These are phyloP conservation scores for Ustilago vetiveriae DNA, from an alignment of 1,284 basidiomycete genomes.

Conservation along the genomic window DNA sequence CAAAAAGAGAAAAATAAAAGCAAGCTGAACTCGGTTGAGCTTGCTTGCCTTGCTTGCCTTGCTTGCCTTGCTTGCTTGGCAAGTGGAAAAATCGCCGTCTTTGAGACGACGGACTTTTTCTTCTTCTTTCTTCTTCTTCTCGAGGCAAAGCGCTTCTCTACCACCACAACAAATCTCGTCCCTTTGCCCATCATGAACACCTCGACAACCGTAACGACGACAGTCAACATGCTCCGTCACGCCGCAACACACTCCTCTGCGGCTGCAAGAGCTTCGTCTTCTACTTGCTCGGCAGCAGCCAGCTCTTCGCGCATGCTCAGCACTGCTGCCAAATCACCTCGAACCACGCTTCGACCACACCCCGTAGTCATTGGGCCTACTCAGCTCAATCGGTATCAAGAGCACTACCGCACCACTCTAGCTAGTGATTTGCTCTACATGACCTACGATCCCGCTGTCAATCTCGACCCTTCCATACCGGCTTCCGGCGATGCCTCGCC, in stretches of 20 bases:
- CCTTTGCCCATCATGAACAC: conserved; percentile 19
- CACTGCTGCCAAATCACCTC: conserved; percentile 28
- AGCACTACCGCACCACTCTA: conserved; percentile 86
- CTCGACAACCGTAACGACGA: conserved; percentile 27
- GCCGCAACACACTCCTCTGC: conserved; percentile 9
- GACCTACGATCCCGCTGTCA: conserved; percentile 75
- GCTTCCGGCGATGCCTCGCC: conserved; percentile 20
- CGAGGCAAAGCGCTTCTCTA: not conserved
- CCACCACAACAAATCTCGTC: not conserved
- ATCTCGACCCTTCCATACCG: conserved; percentile 13
- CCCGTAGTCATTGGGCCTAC: conserved; percentile 70
- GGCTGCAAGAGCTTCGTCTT: conserved; percentile 4
- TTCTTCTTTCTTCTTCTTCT: not conserved
- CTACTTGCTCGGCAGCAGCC: conserved; percentile 1
- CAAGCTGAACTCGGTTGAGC: not conserved
- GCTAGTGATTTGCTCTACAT: conserved; percentile 92
- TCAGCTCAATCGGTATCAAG: conserved; percentile 78
- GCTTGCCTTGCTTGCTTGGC: too few relatives aligned
- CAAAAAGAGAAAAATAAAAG: too few relatives aligned
- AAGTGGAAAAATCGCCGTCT: too few relatives aligned
- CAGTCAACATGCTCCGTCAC: conserved; percentile 34
- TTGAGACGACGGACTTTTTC: not conserved
- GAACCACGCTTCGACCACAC: conserved; percentile 47
- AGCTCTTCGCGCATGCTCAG: conserved; percentile 16
- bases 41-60: too few relatives aligned